Percentiles rank a stretch among this genome's conserved stretches.
These are phyloP conservation scores for Eutrema heterophyllum DNA, from an alignment of 345 rosid genomes.

Conservation along the genomic window DNA sequence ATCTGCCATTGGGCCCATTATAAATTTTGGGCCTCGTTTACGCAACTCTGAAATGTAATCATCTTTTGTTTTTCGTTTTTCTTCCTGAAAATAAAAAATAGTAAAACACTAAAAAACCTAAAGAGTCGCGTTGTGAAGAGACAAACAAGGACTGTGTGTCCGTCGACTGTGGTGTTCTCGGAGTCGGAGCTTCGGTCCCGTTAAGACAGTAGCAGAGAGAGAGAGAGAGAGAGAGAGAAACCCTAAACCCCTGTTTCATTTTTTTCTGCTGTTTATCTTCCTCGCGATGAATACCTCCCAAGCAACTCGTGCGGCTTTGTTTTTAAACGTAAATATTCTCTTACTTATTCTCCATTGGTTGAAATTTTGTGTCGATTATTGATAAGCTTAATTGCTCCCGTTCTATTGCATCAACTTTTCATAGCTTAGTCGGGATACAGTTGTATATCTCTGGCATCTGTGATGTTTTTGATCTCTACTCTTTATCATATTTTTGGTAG, in stretches of 20 bases:
- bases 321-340: slow-evolving; percentile 26
- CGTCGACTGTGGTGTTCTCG: slow-evolving; percentile 16
- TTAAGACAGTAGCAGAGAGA: slow-evolving; percentile 3
- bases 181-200: slow-evolving; percentile 21
- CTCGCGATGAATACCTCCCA: slow-evolving; percentile 24
- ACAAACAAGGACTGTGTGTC: neutral
- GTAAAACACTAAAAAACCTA: slow-evolving; percentile 10
- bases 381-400: neutral
- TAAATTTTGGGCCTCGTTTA: neutral
- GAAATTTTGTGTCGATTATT: neutral
- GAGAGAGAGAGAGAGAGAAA: neutral
- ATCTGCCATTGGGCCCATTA: neutral
- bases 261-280: neutral
- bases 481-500: neutral
- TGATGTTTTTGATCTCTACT: neutral
- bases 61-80: neutral
- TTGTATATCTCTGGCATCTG: neutral
- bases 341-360: neutral
- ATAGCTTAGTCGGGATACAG: neutral
- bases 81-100: neutral
- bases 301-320: slow-evolving; percentile 30
- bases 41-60: neutral
- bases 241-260: slow-evolving; percentile 5
- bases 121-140: neutral
- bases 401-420: neutral